Evolutionary conservation across 345 rosid species (phyloP), one percentile per base, ranked within the genome.

Genomic region (Clausena lansium): DNA sequence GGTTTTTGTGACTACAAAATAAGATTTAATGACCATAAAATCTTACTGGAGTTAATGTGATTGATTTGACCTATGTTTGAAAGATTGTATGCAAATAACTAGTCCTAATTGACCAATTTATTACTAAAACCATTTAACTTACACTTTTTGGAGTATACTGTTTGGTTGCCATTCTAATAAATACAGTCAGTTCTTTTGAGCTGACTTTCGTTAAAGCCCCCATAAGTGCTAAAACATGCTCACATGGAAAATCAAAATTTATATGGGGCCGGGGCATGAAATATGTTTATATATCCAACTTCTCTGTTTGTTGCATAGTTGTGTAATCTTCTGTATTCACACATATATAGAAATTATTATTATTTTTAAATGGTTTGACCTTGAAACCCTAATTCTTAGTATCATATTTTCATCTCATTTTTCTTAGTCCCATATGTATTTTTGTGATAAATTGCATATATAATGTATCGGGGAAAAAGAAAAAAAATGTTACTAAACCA

Each of bases 211-310:
- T 17, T 36, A 57, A 25, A 15, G 15, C 57, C 9, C 0, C 36
- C 20, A 3, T 35, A 1, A 45, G 3, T 45, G 36, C 15, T 17
- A 28, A 38, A 70, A 50, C 36, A 36, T 2, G 17, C 3, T 28
- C 59, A 74, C 59, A 74, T 61, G 77, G 11, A 47, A 59, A 63
- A 63, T 61, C 45, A 74, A 74, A 47, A 74, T 7, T 74, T 22
- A 41, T 13, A 41, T 28, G 60, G 70, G 38, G 58, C 22, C 22
- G 50, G 17, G 4, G 9, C 5, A 45, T 19, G 61, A 11, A 32
- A 41, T 32, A 20, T 30, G 17, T 45, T 45, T n/a, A 30, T 6
- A 32, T 1, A 47, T 63, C 19, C 41, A 75, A 45, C 32, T 32
- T 75, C 32, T 19, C 58, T 61, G 60, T 60, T 39, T 60, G 68